phyloP scores from a whole-genome alignment of 495 filamentous ascomycete genomes.

The Talaromyces wortmannii region DNA sequence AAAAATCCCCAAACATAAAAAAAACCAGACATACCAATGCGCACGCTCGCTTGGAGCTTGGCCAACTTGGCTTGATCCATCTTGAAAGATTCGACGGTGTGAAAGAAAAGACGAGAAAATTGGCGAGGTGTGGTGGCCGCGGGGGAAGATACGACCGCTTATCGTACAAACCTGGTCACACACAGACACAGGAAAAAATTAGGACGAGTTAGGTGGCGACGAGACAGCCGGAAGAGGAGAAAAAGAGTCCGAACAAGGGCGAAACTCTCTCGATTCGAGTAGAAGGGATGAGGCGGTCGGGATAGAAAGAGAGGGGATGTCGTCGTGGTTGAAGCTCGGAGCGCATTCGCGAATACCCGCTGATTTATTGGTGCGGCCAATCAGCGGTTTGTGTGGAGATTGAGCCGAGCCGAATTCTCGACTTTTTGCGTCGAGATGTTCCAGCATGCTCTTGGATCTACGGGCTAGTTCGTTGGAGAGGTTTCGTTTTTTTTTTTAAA shows the following conservation, averaged over 20 bases:
- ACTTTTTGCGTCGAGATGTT: not conserved
- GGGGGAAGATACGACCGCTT: not conserved
- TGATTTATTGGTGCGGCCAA: slow-evolving; percentile 22
- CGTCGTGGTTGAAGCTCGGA: slow-evolving; percentile 7
- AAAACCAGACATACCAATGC: slow-evolving; percentile 41
- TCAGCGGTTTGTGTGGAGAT: slow-evolving; percentile 14
- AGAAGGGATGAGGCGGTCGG: not conserved
- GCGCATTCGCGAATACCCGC: slow-evolving; percentile 12
- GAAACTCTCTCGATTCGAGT: not conserved
- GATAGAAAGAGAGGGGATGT: not conserved
- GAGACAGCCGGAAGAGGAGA: not conserved
- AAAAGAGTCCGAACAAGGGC: too few species aligned
- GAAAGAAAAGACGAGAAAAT: not conserved
- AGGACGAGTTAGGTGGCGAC: too few species aligned
- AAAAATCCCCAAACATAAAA: slow-evolving; percentile 5
- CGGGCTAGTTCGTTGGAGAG: not conserved
- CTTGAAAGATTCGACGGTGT: slow-evolving; percentile 11
- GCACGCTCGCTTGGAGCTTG: slow-evolving; percentile 48
- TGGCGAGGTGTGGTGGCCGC: not conserved
- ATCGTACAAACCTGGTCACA: not conserved
- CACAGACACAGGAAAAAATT: not conserved
- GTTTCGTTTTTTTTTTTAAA: not conserved
- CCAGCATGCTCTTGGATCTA: too few species aligned
- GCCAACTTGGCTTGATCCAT: slow-evolving; percentile 56
- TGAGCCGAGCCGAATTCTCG: not conserved